These are phyloP conservation scores for Saccharomycopsis sp. DNA, from an alignment of 805 yeast genomes.

Conservation along the genomic window DNA sequence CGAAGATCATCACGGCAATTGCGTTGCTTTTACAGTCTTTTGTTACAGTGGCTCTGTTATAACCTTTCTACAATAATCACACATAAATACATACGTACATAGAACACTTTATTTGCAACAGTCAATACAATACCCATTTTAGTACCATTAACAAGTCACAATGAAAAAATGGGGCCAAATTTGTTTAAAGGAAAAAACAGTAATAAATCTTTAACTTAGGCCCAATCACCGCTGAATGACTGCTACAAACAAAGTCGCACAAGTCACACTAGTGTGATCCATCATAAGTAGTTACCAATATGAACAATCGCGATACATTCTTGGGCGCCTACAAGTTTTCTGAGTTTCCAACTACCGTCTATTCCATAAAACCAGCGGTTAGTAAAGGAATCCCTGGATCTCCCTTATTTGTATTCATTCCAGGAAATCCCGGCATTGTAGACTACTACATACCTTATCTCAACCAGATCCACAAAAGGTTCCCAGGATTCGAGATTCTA, in stretches of 20 bases:
- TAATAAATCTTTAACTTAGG: too few relatives aligned
- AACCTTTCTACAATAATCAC: not conserved
- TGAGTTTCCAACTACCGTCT: not conserved
- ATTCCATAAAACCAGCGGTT: not conserved
- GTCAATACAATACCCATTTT: too few relatives aligned
- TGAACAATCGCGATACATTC: not conserved
- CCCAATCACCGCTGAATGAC: too few relatives aligned
- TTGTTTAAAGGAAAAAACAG: too few relatives aligned
- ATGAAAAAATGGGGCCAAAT: too few relatives aligned
- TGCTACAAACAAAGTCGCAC: too few relatives aligned
- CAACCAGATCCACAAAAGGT: constrained; percentile 34
- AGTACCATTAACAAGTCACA: too few relatives aligned
- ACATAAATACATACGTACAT: too few relatives aligned
- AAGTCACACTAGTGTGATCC: too few relatives aligned
- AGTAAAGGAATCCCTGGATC: not conserved
- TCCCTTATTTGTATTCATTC: constrained; percentile 48
- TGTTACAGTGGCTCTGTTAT: not conserved
- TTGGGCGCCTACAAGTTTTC: not conserved
- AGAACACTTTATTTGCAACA: too few relatives aligned
- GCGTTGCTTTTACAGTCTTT: constrained; percentile 35
- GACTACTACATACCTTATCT: constrained; percentile 58
- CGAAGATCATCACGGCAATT: constrained; percentile 47
- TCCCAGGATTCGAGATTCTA: constrained; percentile 39
- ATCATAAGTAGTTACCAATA: not conserved
- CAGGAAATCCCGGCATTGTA: constrained; percentile 74